These are phyloP conservation scores for Cystobasidium slooffiae DNA, from an alignment of 1,284 basidiomycete genomes.

Conservation along the genomic window DNA sequence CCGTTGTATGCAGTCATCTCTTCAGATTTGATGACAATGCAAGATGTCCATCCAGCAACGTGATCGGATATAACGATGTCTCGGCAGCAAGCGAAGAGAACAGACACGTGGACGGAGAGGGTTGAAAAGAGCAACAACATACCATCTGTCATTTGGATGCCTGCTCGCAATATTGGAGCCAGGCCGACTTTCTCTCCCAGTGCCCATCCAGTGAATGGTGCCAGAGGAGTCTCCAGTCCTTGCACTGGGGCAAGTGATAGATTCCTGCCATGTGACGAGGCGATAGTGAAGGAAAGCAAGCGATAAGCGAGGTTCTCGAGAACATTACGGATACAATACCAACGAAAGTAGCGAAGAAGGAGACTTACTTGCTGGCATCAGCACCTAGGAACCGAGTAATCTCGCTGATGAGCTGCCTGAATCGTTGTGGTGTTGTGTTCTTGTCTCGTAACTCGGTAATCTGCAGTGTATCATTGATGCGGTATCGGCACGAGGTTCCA, in stretches of 20 bases:
- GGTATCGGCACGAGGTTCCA: not conserved
- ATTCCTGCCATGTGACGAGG: not conserved
- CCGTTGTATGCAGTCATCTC: not conserved
- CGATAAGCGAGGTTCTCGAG: conserved; percentile 10
- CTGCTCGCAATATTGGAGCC: conserved; percentile 88
- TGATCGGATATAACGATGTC: conserved; percentile 11
- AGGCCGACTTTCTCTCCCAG: conserved; percentile 71
- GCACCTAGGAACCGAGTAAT: conserved; percentile 74
- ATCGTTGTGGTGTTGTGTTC: conserved; percentile 71
- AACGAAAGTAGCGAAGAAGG: not conserved
- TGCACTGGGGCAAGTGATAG: conserved; percentile 24
- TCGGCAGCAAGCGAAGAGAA: not conserved
- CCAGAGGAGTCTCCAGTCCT: conserved; percentile 54
- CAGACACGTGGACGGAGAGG: not conserved
- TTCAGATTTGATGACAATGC: not conserved
- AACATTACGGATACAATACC: not conserved
- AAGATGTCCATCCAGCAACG: conserved; percentile 1
- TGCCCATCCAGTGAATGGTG: conserved; percentile 58
- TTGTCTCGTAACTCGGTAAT: conserved; percentile 71
- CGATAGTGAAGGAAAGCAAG: not conserved
- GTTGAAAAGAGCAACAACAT: conserved; percentile 46
- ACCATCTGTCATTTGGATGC: conserved; percentile 90
- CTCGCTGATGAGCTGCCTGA: conserved; percentile 75
- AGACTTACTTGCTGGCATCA: conserved; percentile 66
- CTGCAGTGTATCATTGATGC: conserved; percentile 55